Conservation (phyloP, 2,329 filamentous ascomycete species). For the Chrysoporthe cubensis region DNA sequence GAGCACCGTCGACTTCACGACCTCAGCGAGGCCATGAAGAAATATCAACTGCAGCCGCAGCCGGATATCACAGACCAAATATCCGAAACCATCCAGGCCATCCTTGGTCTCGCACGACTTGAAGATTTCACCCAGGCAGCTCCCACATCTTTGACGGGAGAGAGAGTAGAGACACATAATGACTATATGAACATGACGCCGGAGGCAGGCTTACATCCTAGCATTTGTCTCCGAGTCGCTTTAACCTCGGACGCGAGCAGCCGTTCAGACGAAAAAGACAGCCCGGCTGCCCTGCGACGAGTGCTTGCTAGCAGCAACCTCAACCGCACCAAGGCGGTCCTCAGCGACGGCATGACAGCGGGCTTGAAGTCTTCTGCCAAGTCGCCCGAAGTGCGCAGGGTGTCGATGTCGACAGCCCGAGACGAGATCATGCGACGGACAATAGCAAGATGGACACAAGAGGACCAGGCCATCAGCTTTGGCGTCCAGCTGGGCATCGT, state of each 20-base stretch:
- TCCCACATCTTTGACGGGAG: neutral
- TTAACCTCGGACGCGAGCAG: conserved; percentile 47
- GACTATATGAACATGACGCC: conserved; percentile 26
- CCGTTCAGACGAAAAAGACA: conserved; percentile 39
- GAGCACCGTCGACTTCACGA: conserved; percentile 50
- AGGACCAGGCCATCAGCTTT: conserved; percentile 23
- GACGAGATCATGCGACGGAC: conserved; percentile 13
- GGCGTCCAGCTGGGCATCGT: conserved; percentile 23
- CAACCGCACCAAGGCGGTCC: conserved; percentile 10
- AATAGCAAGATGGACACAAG: conserved; percentile 17
- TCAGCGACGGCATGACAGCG: neutral
- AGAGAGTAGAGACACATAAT: conserved; percentile 7
- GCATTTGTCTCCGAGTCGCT: conserved; percentile 47
- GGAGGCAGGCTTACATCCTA: conserved; percentile 42
- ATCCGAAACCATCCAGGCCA: conserved; percentile 47
- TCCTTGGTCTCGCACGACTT: conserved; percentile 46
- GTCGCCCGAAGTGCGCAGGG: neutral
- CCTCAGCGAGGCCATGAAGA: conserved; percentile 50
- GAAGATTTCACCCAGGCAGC: conserved; percentile 34
- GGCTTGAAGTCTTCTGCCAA: neutral
- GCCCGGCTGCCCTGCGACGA: conserved; percentile 2
- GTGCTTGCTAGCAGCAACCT: neutral
- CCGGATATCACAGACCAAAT: conserved; percentile 52
- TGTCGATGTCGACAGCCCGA: neutral
- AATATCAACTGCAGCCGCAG: conserved; percentile 49